phyloP scores from a whole-genome alignment of 305 asterid species.

The Fraxinus sp. region DNA sequence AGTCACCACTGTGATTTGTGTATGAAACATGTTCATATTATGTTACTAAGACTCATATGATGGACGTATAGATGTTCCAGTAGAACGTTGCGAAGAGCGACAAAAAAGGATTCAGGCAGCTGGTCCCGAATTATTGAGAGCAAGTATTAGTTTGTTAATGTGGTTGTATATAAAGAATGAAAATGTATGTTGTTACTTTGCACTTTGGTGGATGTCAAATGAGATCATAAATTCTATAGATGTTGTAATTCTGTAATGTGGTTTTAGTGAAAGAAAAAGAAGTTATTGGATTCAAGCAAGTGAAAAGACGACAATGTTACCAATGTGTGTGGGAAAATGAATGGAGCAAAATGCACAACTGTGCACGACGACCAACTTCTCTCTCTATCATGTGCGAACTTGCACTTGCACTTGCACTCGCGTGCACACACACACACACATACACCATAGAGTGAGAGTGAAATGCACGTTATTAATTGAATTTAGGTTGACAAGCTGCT shows the following conservation, averaged over 20 bases:
- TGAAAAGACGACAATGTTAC: neutral
- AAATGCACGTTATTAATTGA: neutral
- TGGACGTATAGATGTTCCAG: neutral
- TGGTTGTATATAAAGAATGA: neutral
- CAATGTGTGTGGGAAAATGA: neutral
- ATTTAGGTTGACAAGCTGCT: slow-evolving; percentile 19
- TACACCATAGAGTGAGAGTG: neutral
- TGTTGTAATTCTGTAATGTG: neutral
- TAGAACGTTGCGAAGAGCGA: neutral
- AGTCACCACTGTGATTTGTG: neutral
- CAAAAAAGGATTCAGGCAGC: neutral
- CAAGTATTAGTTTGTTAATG: neutral
- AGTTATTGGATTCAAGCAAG: neutral
- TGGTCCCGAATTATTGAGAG: neutral
- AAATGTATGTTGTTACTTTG: neutral
- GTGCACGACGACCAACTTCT: neutral
- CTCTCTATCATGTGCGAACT: neutral
- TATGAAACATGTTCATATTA: neutral
- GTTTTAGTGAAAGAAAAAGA: slow-evolving; percentile 9
- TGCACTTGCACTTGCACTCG: slow-evolving; percentile 39
- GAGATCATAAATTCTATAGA: neutral
- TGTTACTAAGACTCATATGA: neutral
- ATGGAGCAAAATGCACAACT: neutral
- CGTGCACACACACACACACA: too few relatives aligned
- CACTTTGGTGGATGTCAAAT: neutral